Evolutionary conservation across 345 rosid genomes (phyloP).

Genomic region (Salix purpurea): DNA sequence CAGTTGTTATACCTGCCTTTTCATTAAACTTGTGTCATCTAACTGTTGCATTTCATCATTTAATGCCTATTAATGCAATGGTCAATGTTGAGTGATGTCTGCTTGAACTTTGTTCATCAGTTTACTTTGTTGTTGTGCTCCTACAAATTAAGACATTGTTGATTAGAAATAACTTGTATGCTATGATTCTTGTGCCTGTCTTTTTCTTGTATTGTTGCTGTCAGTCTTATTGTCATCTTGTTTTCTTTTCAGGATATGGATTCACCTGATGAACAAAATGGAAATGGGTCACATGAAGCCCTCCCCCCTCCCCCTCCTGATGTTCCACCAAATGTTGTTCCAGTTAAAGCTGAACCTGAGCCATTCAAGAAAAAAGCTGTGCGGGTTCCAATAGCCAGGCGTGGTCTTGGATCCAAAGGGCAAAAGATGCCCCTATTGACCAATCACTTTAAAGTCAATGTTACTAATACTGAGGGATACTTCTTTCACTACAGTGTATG

Average conservation of each 20-base stretch:
- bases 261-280: conserved; percentile 27
- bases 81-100: too few relatives aligned
- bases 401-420: conserved; percentile 58
- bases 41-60: too few relatives aligned
- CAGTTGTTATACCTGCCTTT: too few relatives aligned
- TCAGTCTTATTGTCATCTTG: background rate
- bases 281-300: conserved; percentile 18
- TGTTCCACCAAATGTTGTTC: conserved; percentile 45
- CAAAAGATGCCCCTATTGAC: conserved; percentile 51
- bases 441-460: conserved; percentile 74
- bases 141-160: too few relatives aligned
- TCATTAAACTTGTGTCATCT: too few relatives aligned
- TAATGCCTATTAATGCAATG: too few relatives aligned
- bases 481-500: conserved; percentile 81
- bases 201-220: background rate
- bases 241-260: conserved; percentile 39
- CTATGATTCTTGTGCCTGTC: too few relatives aligned
- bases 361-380: conserved; percentile 40
- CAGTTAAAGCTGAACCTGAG: conserved; percentile 33
- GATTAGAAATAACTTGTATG: too few relatives aligned
- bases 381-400: conserved; percentile 61
- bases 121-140: too few relatives aligned
- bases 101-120: too few relatives aligned
- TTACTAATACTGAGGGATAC: conserved; percentile 41
- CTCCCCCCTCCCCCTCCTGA: conserved; percentile 67